These are phyloP conservation scores for Neonectria punicea DNA, from an alignment of 2,329 filamentous ascomycete genomes.

Conservation along the genomic window DNA sequence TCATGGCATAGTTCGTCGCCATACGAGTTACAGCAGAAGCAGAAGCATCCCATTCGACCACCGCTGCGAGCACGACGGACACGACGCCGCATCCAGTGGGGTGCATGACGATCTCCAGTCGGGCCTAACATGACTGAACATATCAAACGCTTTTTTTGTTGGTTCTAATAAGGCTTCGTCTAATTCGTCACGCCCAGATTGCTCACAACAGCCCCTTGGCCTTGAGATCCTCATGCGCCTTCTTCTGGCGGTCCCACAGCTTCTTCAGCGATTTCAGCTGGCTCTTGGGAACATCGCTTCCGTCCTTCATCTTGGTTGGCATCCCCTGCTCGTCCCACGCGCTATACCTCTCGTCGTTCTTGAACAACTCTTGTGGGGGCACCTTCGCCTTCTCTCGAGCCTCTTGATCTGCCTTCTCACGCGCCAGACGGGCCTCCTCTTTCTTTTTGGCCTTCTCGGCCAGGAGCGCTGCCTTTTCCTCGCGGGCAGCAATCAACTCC, in stretches of 20 bases:
- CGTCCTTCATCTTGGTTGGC: constrained; percentile 80
- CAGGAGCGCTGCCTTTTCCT: constrained; percentile 69
- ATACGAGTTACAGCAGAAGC: not conserved
- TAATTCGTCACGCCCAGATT: constrained; percentile 12
- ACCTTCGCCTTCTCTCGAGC: constrained; percentile 68
- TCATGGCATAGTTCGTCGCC: constrained; percentile 7
- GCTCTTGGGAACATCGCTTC: constrained; percentile 83
- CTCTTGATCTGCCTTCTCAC: constrained; percentile 63
- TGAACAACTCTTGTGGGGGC: constrained; percentile 66
- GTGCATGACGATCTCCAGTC: not conserved
- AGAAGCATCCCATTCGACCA: not conserved
- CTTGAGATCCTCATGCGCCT: constrained; percentile 73
- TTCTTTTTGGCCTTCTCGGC: constrained; percentile 68
- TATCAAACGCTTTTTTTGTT: constrained; percentile 12
- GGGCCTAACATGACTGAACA: constrained; percentile 5
- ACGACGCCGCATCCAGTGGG: not conserved
- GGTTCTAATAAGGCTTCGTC: constrained; percentile 16
- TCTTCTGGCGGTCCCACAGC: constrained; percentile 91
- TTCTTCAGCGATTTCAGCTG: constrained; percentile 85
- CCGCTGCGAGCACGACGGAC: not conserved
- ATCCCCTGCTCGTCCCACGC: constrained; percentile 87
- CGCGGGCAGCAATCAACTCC: constrained; percentile 66
- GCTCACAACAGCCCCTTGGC: constrained; percentile 46
- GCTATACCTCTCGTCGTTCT: constrained; percentile 67
- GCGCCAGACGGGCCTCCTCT: constrained; percentile 63